Conservation (phyloP, 208 protist genomes). For the Crithidia bombi region DNA sequence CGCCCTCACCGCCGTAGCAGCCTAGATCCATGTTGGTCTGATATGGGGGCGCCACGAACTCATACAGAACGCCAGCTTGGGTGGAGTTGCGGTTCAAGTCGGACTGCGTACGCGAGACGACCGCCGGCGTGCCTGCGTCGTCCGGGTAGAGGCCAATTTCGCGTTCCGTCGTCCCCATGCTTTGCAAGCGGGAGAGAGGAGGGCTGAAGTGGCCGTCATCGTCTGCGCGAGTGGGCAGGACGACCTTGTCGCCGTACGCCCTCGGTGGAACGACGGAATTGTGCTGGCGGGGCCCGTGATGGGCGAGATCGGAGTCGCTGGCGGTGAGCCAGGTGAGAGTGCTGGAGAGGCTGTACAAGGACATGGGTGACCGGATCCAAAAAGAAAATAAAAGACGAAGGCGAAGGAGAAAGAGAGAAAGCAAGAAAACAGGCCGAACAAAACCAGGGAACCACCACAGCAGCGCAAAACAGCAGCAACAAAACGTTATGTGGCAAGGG, state of each 20-base stretch:
- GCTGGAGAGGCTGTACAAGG: conserved; percentile 2
- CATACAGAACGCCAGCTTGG: background rate
- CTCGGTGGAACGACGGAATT: background rate
- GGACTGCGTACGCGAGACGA: background rate
- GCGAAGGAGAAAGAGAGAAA: background rate
- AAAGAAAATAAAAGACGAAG: background rate
- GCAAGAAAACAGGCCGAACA: background rate
- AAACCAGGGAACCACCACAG: background rate
- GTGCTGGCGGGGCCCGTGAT: background rate
- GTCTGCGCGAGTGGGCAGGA: background rate
- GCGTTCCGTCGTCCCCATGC: background rate
- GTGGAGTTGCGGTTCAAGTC: background rate
- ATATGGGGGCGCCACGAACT: background rate
- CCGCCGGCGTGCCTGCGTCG: background rate
- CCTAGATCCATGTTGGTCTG: background rate
- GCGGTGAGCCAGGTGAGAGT: conserved; percentile 7
- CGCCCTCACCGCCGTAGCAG: background rate
- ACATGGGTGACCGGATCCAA: background rate
- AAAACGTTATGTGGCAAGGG: too few relatives aligned
- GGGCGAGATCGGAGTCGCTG: background rate
- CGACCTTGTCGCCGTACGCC: background rate
- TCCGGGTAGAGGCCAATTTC: background rate
- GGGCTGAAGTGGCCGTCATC: background rate
- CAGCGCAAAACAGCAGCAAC: too few relatives aligned
- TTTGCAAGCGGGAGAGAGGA: background rate